Conservation (phyloP, 1,139 yeast species). For the Magnusiomyces fungicola region DNA sequence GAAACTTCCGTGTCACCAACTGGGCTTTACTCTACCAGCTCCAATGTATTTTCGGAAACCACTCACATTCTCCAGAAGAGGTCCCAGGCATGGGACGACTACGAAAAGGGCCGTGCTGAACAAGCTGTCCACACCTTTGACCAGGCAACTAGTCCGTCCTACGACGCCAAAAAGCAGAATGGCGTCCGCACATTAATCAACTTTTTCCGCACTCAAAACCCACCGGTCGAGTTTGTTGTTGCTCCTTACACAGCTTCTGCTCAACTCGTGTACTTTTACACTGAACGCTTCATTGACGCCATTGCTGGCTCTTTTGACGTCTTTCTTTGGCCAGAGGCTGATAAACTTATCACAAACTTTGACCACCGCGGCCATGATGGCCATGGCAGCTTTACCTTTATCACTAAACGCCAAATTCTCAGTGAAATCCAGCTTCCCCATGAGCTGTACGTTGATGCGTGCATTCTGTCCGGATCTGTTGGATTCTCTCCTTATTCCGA, state of each 20-base stretch:
- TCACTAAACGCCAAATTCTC: constrained; percentile 54
- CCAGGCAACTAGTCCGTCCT: constrained; percentile 21
- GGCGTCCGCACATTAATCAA: constrained; percentile 42
- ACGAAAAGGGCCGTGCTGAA: constrained; percentile 31
- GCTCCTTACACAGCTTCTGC: constrained; percentile 82
- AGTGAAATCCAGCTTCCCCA: constrained; percentile 51
- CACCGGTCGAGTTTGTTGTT: constrained; percentile 52
- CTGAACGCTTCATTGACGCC: constrained; percentile 54
- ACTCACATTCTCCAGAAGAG: constrained; percentile 20
- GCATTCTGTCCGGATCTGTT: constrained; percentile 45
- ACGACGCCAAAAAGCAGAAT: constrained; percentile 31
- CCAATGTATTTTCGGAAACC: constrained; percentile 25
- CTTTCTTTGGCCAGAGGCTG: constrained; percentile 53
- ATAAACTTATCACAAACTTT: constrained; percentile 64
- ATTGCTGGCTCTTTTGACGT: constrained; percentile 82
- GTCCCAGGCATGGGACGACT: constrained; percentile 33
- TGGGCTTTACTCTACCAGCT: constrained; percentile 23
- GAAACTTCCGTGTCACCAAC: background rate
- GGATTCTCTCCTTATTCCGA: constrained; percentile 41
- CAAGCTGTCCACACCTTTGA: constrained; percentile 31
- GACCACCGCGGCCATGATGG: constrained; percentile 53
- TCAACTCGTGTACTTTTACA: constrained; percentile 61
- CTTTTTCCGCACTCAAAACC: constrained; percentile 46
- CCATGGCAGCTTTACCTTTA: constrained; percentile 43
- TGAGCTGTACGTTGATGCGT: constrained; percentile 66